A percentile compares a stretch with the other conserved stretches of the same genome.
Evolutionary conservation across 768 basidiomycete genomes (phyloP).

Genomic region (Wakefieldia striispora): DNA sequence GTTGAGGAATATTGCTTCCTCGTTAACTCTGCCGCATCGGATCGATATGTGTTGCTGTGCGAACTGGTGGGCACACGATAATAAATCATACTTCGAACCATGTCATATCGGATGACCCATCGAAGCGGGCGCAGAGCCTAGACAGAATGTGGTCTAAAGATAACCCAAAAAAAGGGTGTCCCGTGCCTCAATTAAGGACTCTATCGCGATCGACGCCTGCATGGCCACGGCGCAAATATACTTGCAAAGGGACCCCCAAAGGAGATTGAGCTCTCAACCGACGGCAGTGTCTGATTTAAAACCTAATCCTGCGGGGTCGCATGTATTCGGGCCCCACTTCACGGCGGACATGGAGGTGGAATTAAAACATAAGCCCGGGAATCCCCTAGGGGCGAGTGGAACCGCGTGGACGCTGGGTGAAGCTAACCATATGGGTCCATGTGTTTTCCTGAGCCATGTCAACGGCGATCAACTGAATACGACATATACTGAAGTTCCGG

Average conservation of each 20-base stretch:
- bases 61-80: background rate
- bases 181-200: slow-evolving; percentile 26
- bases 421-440: slow-evolving; percentile 31
- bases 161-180: background rate
- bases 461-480: slow-evolving; percentile 37
- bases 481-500: slow-evolving; percentile 30
- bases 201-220: slow-evolving; percentile 32
- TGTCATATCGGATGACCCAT: slow-evolving; percentile 14
- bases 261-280: slow-evolving; percentile 58
- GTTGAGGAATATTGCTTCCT: background rate
- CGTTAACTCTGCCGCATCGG: background rate
- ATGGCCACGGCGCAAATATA: slow-evolving; percentile 14
- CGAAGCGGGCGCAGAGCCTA: slow-evolving; percentile 10
- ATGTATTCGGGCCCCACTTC: slow-evolving; percentile 7
- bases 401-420: slow-evolving; percentile 23
- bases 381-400: slow-evolving; percentile 18
- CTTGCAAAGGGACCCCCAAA: slow-evolving; percentile 39
- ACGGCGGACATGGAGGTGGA: slow-evolving; percentile 8
- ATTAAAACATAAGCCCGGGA: slow-evolving; percentile 12
- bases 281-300: slow-evolving; percentile 21
- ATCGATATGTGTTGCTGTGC: slow-evolving; percentile 3
- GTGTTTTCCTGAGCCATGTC: slow-evolving; percentile 30
- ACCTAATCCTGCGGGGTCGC: slow-evolving; percentile 16
- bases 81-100: slow-evolving; percentile 9
- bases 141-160: slow-evolving; percentile 2